phyloP scores from a whole-genome alignment of 345 rosid species.

The Abelmoschus esculentus region DNA sequence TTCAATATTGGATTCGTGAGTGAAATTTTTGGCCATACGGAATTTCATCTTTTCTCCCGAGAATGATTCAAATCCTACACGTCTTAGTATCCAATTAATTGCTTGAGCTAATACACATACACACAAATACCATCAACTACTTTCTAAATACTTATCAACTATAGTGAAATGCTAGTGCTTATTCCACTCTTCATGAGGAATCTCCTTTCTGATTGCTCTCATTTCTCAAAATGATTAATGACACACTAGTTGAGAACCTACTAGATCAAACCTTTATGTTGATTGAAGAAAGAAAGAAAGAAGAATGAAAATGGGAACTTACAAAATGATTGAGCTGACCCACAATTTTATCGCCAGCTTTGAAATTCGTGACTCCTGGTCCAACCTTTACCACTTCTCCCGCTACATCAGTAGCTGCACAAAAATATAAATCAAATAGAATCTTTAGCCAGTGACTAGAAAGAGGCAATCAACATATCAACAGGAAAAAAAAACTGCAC shows the following conservation, averaged over 20 bases:
- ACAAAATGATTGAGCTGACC: conserved; percentile 42
- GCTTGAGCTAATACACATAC: neutral
- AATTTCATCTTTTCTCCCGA: neutral
- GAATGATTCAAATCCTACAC: neutral
- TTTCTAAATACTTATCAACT: neutral
- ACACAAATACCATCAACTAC: neutral
- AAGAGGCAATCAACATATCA: neutral
- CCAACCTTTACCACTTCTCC: conserved; percentile 77
- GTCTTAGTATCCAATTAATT: neutral
- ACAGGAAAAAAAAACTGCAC: neutral
- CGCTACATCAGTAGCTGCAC: conserved; percentile 64
- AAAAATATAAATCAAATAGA: neutral
- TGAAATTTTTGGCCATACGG: neutral
- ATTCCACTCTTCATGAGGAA: neutral
- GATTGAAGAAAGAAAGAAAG: neutral
- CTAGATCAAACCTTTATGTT: neutral
- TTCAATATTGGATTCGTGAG: neutral
- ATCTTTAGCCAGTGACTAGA: neutral
- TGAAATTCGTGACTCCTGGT: conserved; percentile 45
- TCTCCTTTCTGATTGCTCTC: neutral
- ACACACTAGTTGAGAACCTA: neutral
- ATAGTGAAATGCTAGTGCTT: neutral
- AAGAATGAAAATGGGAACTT: neutral
- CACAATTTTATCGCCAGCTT: conserved; percentile 75
- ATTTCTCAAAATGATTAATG: neutral